These are phyloP conservation scores for Euphorbia schlechtendalii DNA, from an alignment of 441 rosid species.

Conservation along the genomic window DNA sequence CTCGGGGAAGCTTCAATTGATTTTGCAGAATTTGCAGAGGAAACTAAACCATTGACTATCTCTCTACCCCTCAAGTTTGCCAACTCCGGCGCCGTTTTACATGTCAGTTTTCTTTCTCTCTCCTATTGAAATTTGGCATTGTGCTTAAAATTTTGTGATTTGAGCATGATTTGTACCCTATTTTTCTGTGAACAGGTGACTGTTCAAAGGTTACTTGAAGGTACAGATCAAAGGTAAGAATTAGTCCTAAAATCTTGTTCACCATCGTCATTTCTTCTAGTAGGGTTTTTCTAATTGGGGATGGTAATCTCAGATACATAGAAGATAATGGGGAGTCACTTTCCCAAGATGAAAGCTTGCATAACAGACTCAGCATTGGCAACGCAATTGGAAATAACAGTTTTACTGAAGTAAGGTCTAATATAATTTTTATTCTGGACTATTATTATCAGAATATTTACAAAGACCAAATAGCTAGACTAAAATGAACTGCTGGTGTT, in stretches of 20 bases:
- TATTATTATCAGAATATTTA: neutral
- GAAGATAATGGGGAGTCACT: slow-evolving; percentile 48
- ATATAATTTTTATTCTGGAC: slow-evolving; percentile 4
- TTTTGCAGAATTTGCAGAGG: slow-evolving; percentile 70
- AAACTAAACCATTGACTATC: slow-evolving; percentile 45
- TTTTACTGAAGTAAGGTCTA: slow-evolving; percentile 46
- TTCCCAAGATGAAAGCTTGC: slow-evolving; percentile 44
- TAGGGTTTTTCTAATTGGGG: neutral
- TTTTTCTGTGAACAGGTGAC: slow-evolving; percentile 52
- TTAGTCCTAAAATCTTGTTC: slow-evolving; percentile 4
- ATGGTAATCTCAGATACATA: slow-evolving; percentile 40
- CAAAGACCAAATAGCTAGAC: slow-evolving; percentile 13
- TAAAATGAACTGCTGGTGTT: slow-evolving; percentile 16
- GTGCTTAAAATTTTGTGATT: neutral
- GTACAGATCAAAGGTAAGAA: slow-evolving; percentile 48
- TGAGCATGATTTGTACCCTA: neutral
- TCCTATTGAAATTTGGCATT: slow-evolving; percentile 7
- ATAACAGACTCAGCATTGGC: slow-evolving; percentile 32
- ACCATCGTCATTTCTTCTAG: neutral
- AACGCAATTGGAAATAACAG: slow-evolving; percentile 36
- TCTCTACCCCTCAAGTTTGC: slow-evolving; percentile 69
- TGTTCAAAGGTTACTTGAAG: slow-evolving; percentile 61
- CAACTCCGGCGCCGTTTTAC: slow-evolving; percentile 55
- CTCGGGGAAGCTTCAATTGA: slow-evolving; percentile 71
- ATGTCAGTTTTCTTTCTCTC: slow-evolving; percentile 42